Percentiles rank a stretch among this genome's conserved stretches.
Evolutionary conservation across 139 green algal species (phyloP).

Genomic region (Tetraselmis striata): DNA sequence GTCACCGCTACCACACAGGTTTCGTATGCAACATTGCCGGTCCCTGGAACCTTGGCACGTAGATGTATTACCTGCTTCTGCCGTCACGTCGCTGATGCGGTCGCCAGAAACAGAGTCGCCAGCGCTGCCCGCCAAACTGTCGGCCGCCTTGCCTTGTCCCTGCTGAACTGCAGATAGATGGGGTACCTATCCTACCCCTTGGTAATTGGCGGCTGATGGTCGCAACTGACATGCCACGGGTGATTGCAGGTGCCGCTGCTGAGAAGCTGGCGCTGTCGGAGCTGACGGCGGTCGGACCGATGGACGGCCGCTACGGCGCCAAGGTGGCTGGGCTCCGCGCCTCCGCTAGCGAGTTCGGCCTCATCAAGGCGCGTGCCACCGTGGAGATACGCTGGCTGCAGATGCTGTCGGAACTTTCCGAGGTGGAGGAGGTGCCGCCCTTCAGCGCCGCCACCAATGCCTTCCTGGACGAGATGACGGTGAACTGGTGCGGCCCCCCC

Average conservation of each 20-base stretch:
- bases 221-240: background rate
- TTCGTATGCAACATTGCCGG: no score
- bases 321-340: slow-evolving; percentile 64
- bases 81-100: background rate
- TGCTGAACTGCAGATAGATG: no score
- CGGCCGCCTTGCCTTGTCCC: background rate
- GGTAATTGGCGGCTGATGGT: no score
- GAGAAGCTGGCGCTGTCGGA: slow-evolving; percentile 63
- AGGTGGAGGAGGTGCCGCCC: slow-evolving; percentile 75
- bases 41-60: no score
- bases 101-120: no score
- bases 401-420: slow-evolving; percentile 65
- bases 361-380: slow-evolving; percentile 89
- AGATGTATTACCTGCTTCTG: background rate
- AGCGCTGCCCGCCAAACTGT: background rate
- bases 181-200: no score
- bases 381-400: slow-evolving; percentile 96
- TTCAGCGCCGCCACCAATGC: slow-evolving; percentile 66
- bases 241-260: background rate
- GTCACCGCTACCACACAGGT: no score
- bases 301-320: slow-evolving; percentile 84
- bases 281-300: slow-evolving; percentile 77
- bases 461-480: slow-evolving; percentile 72
- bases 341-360: slow-evolving; percentile 92
- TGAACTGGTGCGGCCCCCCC: slow-evolving; percentile 5